Evolutionary conservation across 768 basidiomycete genomes (phyloP).

Genomic region (Psilocybe subaeruginosa): DNA sequence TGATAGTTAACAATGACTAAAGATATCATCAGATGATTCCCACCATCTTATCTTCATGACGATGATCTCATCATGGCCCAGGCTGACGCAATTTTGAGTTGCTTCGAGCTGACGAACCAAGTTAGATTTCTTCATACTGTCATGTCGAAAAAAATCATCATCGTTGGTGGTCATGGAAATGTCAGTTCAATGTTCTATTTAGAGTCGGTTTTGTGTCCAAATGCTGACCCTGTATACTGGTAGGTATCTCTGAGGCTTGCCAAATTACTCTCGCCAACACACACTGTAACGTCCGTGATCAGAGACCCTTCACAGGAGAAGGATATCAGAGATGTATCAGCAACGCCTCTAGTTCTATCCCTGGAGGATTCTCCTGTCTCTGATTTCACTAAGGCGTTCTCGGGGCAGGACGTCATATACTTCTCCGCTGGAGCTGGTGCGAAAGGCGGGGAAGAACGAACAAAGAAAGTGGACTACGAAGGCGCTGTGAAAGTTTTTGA

Average conservation of each 20-base stretch:
- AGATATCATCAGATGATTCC: too few relatives aligned
- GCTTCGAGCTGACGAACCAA: neutral
- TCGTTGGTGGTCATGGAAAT: conserved; percentile 58
- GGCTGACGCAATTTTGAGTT: too few relatives aligned
- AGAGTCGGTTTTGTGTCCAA: neutral
- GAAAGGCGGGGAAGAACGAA: conserved; percentile 56
- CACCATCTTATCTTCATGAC: too few relatives aligned
- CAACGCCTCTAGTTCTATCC: conserved; percentile 55
- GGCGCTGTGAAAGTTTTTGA: conserved; percentile 74
- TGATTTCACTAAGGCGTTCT: conserved; percentile 50
- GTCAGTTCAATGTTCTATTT: conserved; percentile 27
- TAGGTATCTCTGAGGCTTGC: conserved; percentile 55
- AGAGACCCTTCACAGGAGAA: conserved; percentile 46
- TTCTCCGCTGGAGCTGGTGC: conserved; percentile 58
- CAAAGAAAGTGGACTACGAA: conserved; percentile 60
- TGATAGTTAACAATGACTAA: too few relatives aligned
- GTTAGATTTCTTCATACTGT: neutral
- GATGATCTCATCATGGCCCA: too few relatives aligned
- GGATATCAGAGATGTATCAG: conserved; percentile 46
- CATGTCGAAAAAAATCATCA: conserved; percentile 44
- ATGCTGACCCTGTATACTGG: neutral
- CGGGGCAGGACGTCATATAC: conserved; percentile 43
- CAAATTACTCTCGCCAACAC: conserved; percentile 42
- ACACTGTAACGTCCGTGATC: conserved; percentile 59
- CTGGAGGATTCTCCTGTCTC: conserved; percentile 52